Base-by-base conservation (phyloP, 177 flowering plant species). In the Telopea speciosissima region DNA sequence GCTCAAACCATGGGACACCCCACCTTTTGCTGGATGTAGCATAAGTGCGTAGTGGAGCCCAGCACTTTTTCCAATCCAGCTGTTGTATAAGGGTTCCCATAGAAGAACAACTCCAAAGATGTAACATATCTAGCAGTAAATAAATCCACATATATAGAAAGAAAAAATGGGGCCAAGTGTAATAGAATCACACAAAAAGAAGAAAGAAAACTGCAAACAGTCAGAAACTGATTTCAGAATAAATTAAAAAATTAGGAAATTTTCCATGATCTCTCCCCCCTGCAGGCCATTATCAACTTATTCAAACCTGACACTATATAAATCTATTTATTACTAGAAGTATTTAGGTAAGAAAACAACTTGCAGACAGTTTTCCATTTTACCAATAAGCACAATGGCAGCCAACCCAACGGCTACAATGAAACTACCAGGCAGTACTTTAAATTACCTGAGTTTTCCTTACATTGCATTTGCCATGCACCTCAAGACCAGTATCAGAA, bases 401-500 rank as follows among this genome's bases (percentile, higher is more conserved):
- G 24, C 52, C 61, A 58, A 58, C 40, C 9, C 9, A 58, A 7
- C 9, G n/a, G n/a, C 3, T 17, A 21, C 19, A 58, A n/a, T 58
- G 24, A 58, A 58, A 52, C 61, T 58, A 58, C 24, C 22, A 58
- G 3, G 3, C 7, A 58, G 61, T 58, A 17, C 25, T 22, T 42
- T 8, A 70, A 44, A 42, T 62, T 68, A 49, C 71, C 71, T 26
- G 21, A 52, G 60, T 22, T 59, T 68, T 62, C 12, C 12, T 68
- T 7, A 40, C 64, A n/a, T n/a, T 24, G 36, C 23, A 42, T 74
- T 36, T 69, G 52, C 16, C 62, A 44, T 24, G 24, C 68, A 62
- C 64, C 28, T 70, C 45, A 61, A 36, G 24, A 65, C 36, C 66
- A n/a, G n/a, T 54, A 21, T 68, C 59, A 17, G 72, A 63, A 24